These are phyloP conservation scores for Aspergillus campestris DNA, from an alignment of 495 filamentous ascomycete genomes.

Conservation along the genomic window DNA sequence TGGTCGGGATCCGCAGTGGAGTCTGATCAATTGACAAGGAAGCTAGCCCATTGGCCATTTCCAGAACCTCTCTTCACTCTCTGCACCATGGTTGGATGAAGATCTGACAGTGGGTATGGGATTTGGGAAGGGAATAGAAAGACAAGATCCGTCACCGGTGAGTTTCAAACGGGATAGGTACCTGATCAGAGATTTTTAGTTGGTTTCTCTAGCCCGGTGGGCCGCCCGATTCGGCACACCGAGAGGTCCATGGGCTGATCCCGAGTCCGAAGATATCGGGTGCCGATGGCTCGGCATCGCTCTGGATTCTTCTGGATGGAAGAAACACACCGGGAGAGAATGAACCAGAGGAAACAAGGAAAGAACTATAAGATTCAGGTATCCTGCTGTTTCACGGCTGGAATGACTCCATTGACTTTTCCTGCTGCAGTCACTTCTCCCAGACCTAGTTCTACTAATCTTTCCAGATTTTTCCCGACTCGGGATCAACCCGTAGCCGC, in stretches of 20 bases:
- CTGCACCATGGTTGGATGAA: slow-evolving; percentile 1
- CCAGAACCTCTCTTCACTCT: neutral
- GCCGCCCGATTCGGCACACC: slow-evolving; percentile 15
- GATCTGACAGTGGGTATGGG: neutral
- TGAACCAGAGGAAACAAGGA: too few species aligned
- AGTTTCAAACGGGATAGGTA: slow-evolving; percentile 8
- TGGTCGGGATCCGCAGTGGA: slow-evolving; percentile 1
- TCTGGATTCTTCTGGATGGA: too few species aligned
- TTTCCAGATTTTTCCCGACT: neutral
- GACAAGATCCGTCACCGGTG: slow-evolving; percentile 4
- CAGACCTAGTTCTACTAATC: too few species aligned
- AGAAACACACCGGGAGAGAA: too few species aligned
- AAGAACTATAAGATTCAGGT: too few species aligned
- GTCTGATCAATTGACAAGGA: slow-evolving; percentile 1
- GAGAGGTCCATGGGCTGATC: neutral
- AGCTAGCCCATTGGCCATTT: neutral
- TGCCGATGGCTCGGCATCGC: neutral
- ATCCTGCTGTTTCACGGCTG: too few species aligned
- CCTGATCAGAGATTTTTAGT: slow-evolving; percentile 1
- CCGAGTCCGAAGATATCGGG: neutral
- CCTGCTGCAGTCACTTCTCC: too few species aligned
- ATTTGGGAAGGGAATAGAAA: too few species aligned
- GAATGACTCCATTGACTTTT: too few species aligned
- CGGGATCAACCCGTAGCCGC: neutral
- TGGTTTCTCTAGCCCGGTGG: neutral